Evolutionary conservation across 495 filamentous ascomycete species (phyloP), one percentile per base, ranked within the genome.

Genomic region (Halenospora varia): DNA sequence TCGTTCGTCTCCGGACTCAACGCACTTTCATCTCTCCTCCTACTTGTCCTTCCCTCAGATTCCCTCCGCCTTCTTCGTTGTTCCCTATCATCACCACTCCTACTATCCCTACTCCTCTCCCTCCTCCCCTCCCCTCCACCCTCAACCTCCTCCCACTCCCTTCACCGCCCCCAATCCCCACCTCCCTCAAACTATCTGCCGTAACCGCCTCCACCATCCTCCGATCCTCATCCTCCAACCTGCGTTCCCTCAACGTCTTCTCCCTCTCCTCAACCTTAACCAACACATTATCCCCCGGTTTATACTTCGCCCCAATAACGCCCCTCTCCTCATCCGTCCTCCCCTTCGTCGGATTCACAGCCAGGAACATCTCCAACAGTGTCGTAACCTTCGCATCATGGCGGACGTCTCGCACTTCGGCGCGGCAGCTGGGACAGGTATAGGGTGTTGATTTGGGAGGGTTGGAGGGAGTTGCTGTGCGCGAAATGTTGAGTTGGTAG

Each of bases 371-470:
- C 15, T 96, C 90, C 20, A 97, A 71, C 49, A 97, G 72, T 1
- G 88, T 92, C 0, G 84, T 91, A 18, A 96, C 84, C 13, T 83
- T 86, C 18, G 92, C 88, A 82, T 96, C 92, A 56, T 88, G 87
- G 56, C 82, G 83, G 29, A 92, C 94, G 60, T 85, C 86, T 45
- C 89, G 82, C 42, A 98, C 92, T 20, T 77, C 70, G 4, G 90
- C 86, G n/a, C 94, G 87, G 70, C 94, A 98, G 67, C 89, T 88
- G 6, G 94, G 94, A 67, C 94, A 98, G 50, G 91, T 97, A 70
- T 86, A 95, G 3, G 81, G 73, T 0, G 77, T 61, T 75, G 70
- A 0, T 76, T 70, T 0, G 72, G 72, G 17, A 61, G 19, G 60
- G 62, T 22, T 58, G 61, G 10, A 61, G 53, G 10, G 62, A 62